Base-by-base conservation (phyloP, 345 rosid genomes). In the Firmiana major region DNA sequence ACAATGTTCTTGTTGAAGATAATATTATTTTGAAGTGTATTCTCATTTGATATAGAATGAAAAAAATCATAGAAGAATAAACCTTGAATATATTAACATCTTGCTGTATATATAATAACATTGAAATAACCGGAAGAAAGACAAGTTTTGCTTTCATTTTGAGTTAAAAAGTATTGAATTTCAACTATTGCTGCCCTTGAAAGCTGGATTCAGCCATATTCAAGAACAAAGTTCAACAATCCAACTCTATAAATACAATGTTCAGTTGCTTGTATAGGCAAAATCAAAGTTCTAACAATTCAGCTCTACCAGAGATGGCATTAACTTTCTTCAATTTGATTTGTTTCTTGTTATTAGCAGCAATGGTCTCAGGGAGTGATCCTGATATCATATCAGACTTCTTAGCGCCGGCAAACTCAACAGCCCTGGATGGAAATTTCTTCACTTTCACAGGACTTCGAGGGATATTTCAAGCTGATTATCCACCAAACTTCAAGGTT, bases 391-490 rank as follows among this genome's bases (percentile, higher is more conserved):
- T 48, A 13, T 70, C 40, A 24, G 40, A 70, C 11, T 70, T 70
- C 42, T 9, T 70, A 22, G 21, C 10, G 22, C 42, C 13, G 7
- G 57, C 22, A 54, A 51, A 72, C 49, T 36, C 48, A 3, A n/a
- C 60, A 0, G 9, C 2, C 8, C 17, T 54, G 12, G 81, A 79
- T 40, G 42, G 42, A 40, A 74, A 74, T 9, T 74, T 31, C 40
- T 79, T 79, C 54, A 67, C 78, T 7, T 74, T 9, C 28, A 57
- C 68, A 9, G 74, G 75, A 34, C 8, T 79, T 55, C 74, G 63
- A 9, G 60, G 62, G 0, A 57, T 63, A 60, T n/a, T 58, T 8
- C 2, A 8, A 10, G 53, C 34, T 0, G 43, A 19, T 4, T 49
- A 31, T 40, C 70, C 34, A 36, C 10, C 45, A 1, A 10, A 54